Base-by-base conservation (phyloP, 306 rosid species). In the Castanea crenata region DNA sequence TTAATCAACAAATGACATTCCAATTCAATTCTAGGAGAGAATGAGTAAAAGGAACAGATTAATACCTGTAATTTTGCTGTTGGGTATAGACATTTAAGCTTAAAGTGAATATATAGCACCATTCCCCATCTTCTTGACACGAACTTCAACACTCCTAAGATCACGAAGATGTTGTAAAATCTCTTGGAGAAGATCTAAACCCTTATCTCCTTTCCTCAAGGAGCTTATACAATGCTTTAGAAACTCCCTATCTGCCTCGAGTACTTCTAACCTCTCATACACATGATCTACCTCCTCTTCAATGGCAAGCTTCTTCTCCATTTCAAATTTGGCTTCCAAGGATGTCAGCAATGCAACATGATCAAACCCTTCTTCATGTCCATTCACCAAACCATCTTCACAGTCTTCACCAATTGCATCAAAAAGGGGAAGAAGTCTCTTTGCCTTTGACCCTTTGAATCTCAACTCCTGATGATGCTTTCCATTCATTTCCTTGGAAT, bases 101-200 rank as follows among this genome's bases (percentile, higher is more conserved):
- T 10, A 27, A 27, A 58, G 32, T 81, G 73, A 74, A 82, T 81
- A 91, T 67, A 87, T 69, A 20, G 79, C 69, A 83, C 78, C 76
- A 67, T 88, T 92, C 59, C 85, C 92, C 23, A 82, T 83, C 55
- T 85, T 91, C 78, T 76, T 90, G 54, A 84, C 87, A 44, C 91
- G 87, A 78, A 85, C 81, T 29, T 95, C 99, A 11, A 95, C 96
- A 73, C 79, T 91, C 86, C 96, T 88, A n/a, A 95, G 89, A 89
- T 89, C 97, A 2, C 98, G 97, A 77, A 96, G 98, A 86, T 93
- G 98, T 44, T 91, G 96, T 79, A 96, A 79, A 85, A 96, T 96
- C 86, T 96, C 96, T 84, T 90, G 94, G 76, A 94, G 97, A 85
- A 94, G 90, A 75, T 88, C 67, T 59, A 96, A 63, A 20, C 99